Evolutionary conservation across 2,329 filamentous ascomycete species (phyloP), one percentile per base, ranked within the genome.

Genomic region (Colletotrichum liriopes): DNA sequence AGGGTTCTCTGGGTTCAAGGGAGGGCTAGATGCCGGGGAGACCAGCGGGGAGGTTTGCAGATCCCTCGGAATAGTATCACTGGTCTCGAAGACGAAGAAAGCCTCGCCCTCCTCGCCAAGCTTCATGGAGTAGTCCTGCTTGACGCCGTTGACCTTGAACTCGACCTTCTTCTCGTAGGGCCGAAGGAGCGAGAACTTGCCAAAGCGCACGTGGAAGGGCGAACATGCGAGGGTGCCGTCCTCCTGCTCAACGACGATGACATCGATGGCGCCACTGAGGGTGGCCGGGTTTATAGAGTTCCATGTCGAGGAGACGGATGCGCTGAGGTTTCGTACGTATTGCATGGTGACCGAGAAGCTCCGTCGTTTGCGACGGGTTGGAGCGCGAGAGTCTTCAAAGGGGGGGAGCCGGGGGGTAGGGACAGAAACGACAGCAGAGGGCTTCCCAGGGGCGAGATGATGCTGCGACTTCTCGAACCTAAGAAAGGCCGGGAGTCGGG

Each of bases 101-200:
- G 96, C 96, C 85, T 99, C 96, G 75, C 96, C 96, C 64, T 94
- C 96, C 81, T 99, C 96, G 55, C 96, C 96, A 26, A 99, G 89
- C 85, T 99, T 99, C 96, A 99, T 99, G 58, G 96, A 92, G 86
- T 97, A 98, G 76, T 96, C 89, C 81, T 98, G 95, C 83, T 96
- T 97, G 73, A 89, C 85, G 78, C 94, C 93, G 87, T 99, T 99
- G 88, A 99, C 95, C 77, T 90, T 90, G 85, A 99, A 99, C 84
- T 98, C 95, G 79, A 99, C 96, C 89, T 98, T 99, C 85, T 99
- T 99, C 84, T 99, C 96, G 72, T 92, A 98, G 0, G 96, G 96
- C 29, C 96, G 93, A 78, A 99, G 86, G 49, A 99, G 88, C 72
- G 96, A 98, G 86, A 98, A 98, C 85, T 99, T 99, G 82, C 96